Evolutionary conservation across 805 yeast genomes (phyloP).

Genomic region (Schizosaccharomyces octosporus): DNA sequence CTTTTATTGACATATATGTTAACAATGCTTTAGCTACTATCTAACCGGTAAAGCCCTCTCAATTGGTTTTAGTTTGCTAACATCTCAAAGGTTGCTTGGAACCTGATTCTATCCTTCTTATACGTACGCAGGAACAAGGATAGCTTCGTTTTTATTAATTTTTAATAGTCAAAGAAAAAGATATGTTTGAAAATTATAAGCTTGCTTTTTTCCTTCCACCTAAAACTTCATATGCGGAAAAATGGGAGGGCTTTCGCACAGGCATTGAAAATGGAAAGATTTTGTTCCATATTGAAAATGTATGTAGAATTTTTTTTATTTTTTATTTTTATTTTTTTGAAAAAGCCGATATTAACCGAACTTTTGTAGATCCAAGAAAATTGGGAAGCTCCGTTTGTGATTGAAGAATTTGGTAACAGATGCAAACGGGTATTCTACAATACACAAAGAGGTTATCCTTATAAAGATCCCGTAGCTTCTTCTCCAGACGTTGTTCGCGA

Average conservation of each 20-base stretch:
- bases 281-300: constrained; percentile 67
- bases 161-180: constrained; percentile 2
- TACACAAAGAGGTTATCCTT: background rate
- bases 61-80: background rate
- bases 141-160: constrained; percentile 4
- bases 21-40: background rate
- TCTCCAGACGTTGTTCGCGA: background rate
- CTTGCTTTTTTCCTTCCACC: constrained; percentile 73
- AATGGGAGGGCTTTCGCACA: constrained; percentile 87
- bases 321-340: no score
- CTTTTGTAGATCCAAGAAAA: background rate
- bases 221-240: constrained; percentile 48
- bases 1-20: background rate
- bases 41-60: background rate
- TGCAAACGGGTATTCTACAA: background rate
- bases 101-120: background rate
- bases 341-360: background rate
- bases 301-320: constrained; percentile 12
- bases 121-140: background rate
- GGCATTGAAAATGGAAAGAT: constrained; percentile 66
- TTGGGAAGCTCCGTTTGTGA: background rate
- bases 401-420: background rate
- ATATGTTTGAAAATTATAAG: constrained; percentile 10
- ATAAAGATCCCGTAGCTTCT: background rate
- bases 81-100: background rate